A percentile compares a stretch with the other conserved stretches of the same genome.
Conservation (phyloP, 1,284 basidiomycete genomes). For the Naganishia liquefaciens region DNA sequence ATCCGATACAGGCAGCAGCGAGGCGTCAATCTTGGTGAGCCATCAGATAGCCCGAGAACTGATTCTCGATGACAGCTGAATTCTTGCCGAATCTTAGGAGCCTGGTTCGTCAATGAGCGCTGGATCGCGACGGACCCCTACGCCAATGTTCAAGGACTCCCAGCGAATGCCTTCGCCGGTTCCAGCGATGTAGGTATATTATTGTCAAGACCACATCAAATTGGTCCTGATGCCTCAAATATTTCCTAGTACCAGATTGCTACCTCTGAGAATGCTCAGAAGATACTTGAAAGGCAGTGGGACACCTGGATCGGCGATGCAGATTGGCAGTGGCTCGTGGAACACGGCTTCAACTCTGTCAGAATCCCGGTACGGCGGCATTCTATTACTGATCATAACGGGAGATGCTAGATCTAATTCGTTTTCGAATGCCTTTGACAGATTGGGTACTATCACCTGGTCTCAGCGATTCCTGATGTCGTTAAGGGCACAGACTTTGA, state of each 20-base stretch:
- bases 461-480: conserved; percentile 63
- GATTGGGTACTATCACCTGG: conserved; percentile 78
- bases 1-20: conserved; percentile 73
- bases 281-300: conserved; percentile 75
- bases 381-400: conserved; percentile 13
- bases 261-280: conserved; percentile 62
- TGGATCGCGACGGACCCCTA: conserved; percentile 68
- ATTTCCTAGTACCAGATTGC: conserved; percentile 64
- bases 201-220: not conserved
- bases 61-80: no score
- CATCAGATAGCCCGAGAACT: not conserved
- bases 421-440: conserved; percentile 43
- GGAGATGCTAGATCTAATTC: not conserved
- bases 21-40: conserved; percentile 75
- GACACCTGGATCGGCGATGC: conserved; percentile 70
- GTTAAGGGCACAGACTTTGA: conserved; percentile 73
- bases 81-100: conserved; percentile 55
- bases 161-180: conserved; percentile 41
- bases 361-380: conserved; percentile 68
- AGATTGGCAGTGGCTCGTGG: conserved; percentile 73
- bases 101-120: conserved; percentile 74
- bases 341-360: conserved; percentile 77
- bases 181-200: conserved; percentile 61
- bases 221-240: conserved; percentile 33
- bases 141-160: conserved; percentile 58